phyloP scores from a whole-genome alignment of 495 filamentous ascomycete genomes.

The Aspergillus ostianus region DNA sequence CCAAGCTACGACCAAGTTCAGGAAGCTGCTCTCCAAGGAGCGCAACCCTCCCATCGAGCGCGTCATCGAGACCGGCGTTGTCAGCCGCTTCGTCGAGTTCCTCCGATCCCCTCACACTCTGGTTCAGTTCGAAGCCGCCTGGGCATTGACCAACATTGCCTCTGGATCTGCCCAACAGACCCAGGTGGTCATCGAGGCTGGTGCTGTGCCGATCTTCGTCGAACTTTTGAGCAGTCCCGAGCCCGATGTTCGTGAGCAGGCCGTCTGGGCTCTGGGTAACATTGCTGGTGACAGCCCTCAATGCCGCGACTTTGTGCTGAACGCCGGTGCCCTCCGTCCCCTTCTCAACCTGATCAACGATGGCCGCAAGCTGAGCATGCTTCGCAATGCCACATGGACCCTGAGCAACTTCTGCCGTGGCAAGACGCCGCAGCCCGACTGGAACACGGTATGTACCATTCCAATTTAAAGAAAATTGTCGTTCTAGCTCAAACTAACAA shows the following conservation, averaged over 20 bases:
- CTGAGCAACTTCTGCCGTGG: constrained; percentile 99
- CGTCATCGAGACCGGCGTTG: constrained; percentile 98
- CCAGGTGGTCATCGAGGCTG: constrained; percentile 97
- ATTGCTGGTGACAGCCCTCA: constrained; percentile 98
- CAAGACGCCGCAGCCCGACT: constrained; percentile 98
- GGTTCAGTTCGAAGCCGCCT: constrained; percentile 98
- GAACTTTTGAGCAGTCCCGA: constrained; percentile 93
- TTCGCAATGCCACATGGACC: constrained; percentile 98
- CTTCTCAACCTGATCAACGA: constrained; percentile 87
- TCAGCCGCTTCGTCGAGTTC: constrained; percentile 96
- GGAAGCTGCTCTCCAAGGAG: constrained; percentile 97
- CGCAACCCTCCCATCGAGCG: constrained; percentile 98
- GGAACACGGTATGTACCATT: constrained; percentile 69
- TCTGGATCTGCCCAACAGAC: constrained; percentile 96
- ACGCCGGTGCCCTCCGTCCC: constrained; percentile 84
- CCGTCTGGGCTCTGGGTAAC: constrained; percentile 98
- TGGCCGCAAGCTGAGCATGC: constrained; percentile 98
- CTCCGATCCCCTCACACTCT: constrained; percentile 97
- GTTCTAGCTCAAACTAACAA: constrained; percentile 17
- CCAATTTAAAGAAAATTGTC: background rate
- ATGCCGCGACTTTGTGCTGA: constrained; percentile 93
- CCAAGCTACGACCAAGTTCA: constrained; percentile 97
- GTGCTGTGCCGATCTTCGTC: constrained; percentile 97
- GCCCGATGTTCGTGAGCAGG: constrained; percentile 97
- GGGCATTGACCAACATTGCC: constrained; percentile 99